Base-by-base conservation (phyloP, 179 eudicot species). In the Carnegiea gigantea region DNA sequence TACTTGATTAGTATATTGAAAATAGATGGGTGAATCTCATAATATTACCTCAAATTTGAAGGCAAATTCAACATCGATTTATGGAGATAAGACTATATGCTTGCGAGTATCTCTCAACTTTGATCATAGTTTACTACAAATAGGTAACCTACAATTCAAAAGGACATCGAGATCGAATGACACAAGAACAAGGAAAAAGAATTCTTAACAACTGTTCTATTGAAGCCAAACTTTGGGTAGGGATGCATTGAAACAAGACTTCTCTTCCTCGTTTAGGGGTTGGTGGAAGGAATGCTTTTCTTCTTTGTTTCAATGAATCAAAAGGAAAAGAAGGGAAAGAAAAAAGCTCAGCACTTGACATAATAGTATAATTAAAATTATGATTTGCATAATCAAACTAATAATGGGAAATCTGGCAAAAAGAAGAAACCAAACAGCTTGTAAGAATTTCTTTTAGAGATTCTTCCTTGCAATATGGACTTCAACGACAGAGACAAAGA, bases 391-490 rank as follows among this genome's bases (percentile, higher is more conserved):
- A 26, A 65, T 65, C 33, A 65, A 65, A 65, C 17, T 65, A 65
- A 65, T 65, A 65, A 65, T 65, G 15, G 17, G 70, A 6, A 65
- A 65, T 65, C 70, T 24, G 70, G 6, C 43, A 65, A 65, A 65
- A 28, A 28, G 30, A 36, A 36, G 73, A 33, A 70, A 70, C 28
- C 21, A 8, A 70, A 70, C 73, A 70, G 73, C 1, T 33, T 70
- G 73, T 33, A 10, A 70, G 44, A 70, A 33, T 15, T 70, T 70
- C 73, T 33, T 33, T 70, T 36, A 10, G 43, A 70, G 40, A 70
- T 70, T 70, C 73, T 70, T 70, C 71, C 71, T 18, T 67, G 71
- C 71, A 28, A 28, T 67, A 28, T 67, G 71, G 73, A 33, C n/a
- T 11, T 20, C 2, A 36, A 30, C 5, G 13, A 30, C 11, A 33